Evolutionary conservation across 169 alveolate species (phyloP), one percentile per base, ranked within the genome.

Genomic region (Eimeria acervulina): DNA sequence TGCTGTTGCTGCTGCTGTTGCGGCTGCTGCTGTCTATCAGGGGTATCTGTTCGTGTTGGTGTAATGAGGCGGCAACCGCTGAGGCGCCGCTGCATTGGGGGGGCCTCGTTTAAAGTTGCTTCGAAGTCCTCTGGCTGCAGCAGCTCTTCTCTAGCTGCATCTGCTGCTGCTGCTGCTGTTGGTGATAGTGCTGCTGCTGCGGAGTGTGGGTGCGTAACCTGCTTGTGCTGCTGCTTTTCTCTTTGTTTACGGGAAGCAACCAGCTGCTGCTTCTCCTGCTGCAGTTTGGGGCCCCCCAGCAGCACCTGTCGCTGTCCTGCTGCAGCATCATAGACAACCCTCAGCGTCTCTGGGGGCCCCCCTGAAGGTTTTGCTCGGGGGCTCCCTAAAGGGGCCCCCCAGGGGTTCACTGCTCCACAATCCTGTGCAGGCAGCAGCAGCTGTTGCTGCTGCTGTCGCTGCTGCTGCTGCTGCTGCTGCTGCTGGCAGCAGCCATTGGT

Each of bases 301-400:
- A n/a, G 47, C 80, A 68, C 80, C 47, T 68, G 80, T 23, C 80
- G 80, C 80, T 68, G 38, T 42, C 80, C 80, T 7, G 80, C 80
- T 68, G 80, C 80, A n/a, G 80, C 38, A 33, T 68, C 80, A 28
- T 1, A 68, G 42, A 68, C 42, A 33, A 68, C 80, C 23, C 42
- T 38, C 17, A 68, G 42, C 10, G 80, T 31, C 26, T 33, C 23
- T 7, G 80, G 42, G 80, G 47, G 80, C 47, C 80, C 42, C 80
- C 80, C 7, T 19, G 38, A 31, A 19, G 17, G 44, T 12, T 19
- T 4, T 19, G 42, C 44, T 8, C 3, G 80, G 80, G 80, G 80
- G 38, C 59, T 17, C 59, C 68, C 26, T 59, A 19, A 59, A 59
- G 68, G 68, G 26, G 68, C 5, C 21, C 26, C 26, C 80, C 42